Base-by-base conservation (phyloP, 108 stramenopile genomes). In the Skeletonema tropicum region DNA sequence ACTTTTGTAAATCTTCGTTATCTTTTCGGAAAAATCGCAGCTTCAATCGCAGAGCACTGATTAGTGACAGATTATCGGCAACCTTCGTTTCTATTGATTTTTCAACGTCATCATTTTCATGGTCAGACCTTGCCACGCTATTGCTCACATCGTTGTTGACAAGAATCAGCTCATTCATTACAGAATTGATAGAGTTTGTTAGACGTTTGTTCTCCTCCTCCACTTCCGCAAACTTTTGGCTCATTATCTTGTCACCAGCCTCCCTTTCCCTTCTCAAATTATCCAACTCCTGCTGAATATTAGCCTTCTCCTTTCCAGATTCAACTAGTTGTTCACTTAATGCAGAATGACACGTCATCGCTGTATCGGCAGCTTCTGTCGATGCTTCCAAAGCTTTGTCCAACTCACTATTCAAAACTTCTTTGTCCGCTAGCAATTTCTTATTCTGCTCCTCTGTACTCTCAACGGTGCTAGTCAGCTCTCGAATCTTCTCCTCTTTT, bases 151-250 rank as follows among this genome's bases (percentile, higher is more conserved):
- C 48, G 48, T 19, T 49, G 19, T 49, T 49, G 48, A 19, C 48
- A 49, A 49, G 48, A 49, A 49, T 19, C 19, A 49, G 17, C 19
- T 49, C 48, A n/a, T 19, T 49, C 17, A 19, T 19, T 5, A 49
- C 17, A 1, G 19, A 49, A 7, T 49, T 49, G 17, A 49, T 49
- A 49, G 48, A 49, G 3, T 49, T 49, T 3, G 48, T 19, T 7
- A 49, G 19, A 49, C 48, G 48, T 19, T 49, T 49, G 48, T 49
- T 49, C 19, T 49, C 48, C 6, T 49, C 48, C 48, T 49, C 48
- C 48, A 49, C 48, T 19, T 19, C 19, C 6, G 48, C 48, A 49
- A 19, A 0, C 48, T 49, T 49, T 19, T 49, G 17, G 17, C 17
- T 17, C 19, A 49, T 6, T 49, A 19, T 1, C 48, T 49, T 49